Percentiles rank a stretch among this genome's conserved stretches.
Conservation (phyloP, 2,329 filamentous ascomycete genomes). For the Hymenoscyphus linearis region DNA sequence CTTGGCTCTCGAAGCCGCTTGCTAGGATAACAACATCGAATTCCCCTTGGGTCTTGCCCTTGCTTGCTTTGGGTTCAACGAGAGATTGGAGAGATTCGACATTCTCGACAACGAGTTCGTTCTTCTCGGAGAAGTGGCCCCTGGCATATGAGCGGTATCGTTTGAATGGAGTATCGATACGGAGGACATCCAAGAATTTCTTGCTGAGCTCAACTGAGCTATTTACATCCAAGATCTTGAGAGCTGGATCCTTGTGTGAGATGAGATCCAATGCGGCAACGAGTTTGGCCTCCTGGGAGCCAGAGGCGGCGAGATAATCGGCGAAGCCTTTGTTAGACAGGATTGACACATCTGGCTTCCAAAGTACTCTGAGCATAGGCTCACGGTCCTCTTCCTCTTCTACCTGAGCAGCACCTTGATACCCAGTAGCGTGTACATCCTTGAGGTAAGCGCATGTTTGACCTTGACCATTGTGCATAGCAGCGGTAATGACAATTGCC, state of each 20-base stretch:
- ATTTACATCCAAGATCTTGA: neutral
- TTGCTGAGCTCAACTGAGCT: neutral
- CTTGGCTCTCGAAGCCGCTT: neutral
- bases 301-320: neutral
- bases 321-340: constrained; percentile 6
- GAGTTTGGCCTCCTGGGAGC: neutral
- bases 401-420: constrained; percentile 2
- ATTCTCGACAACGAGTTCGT: neutral
- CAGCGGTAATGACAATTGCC: constrained; percentile 7
- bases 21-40: neutral
- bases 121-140: neutral
- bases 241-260: neutral
- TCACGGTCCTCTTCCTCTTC: constrained; percentile 6
- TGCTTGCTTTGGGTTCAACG: neutral
- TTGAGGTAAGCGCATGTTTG: constrained; percentile 6
- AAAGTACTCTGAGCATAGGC: constrained; percentile 12
- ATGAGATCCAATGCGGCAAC: neutral
- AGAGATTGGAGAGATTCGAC: neutral
- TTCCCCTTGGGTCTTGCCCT: neutral
- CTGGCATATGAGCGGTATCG: neutral
- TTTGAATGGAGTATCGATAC: neutral
- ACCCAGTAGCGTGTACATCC: constrained; percentile 7
- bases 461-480: constrained; percentile 4
- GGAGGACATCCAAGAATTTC: neutral
- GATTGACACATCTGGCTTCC: constrained; percentile 12